Conservation (phyloP, 2,329 filamentous ascomycete species). For the Colletotrichum acutatum region DNA sequence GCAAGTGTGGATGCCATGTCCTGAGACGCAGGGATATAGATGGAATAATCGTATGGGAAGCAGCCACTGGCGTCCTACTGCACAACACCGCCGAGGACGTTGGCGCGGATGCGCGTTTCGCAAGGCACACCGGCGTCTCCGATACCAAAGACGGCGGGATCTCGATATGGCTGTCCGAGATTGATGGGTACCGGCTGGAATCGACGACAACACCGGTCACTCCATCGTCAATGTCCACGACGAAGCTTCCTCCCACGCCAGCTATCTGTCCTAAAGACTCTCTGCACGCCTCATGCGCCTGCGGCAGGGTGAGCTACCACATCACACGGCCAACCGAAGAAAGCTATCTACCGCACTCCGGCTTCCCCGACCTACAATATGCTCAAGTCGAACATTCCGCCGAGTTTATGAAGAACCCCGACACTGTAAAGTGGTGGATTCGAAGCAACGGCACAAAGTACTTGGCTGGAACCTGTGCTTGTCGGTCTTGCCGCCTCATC, state of each 20-base stretch:
- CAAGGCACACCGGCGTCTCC: constrained; percentile 39
- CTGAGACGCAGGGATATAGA: constrained; percentile 41
- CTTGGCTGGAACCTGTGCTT: constrained; percentile 70
- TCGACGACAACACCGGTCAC: neutral
- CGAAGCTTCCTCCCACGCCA: neutral
- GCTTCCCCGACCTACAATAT: constrained; percentile 58
- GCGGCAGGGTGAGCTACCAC: constrained; percentile 58
- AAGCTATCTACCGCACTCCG: constrained; percentile 57
- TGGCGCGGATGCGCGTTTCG: neutral
- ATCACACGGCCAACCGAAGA: constrained; percentile 64
- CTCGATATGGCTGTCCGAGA: constrained; percentile 41
- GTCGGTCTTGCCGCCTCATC: constrained; percentile 68
- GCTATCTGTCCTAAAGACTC: neutral
- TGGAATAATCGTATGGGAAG: constrained; percentile 42
- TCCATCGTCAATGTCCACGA: neutral
- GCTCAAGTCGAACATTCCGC: constrained; percentile 1
- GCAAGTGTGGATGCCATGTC: constrained; percentile 54
- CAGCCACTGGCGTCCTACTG: constrained; percentile 50
- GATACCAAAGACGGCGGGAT: constrained; percentile 52
- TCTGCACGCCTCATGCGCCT: constrained; percentile 43
- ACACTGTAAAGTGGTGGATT: constrained; percentile 71
- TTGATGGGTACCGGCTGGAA: neutral
- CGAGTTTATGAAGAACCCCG: constrained; percentile 50
- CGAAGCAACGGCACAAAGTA: constrained; percentile 59
- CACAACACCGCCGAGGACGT: constrained; percentile 2